Evolutionary conservation across 164 flowering plant genomes (phyloP).

Genomic region (Chimonanthus salicifolius): DNA sequence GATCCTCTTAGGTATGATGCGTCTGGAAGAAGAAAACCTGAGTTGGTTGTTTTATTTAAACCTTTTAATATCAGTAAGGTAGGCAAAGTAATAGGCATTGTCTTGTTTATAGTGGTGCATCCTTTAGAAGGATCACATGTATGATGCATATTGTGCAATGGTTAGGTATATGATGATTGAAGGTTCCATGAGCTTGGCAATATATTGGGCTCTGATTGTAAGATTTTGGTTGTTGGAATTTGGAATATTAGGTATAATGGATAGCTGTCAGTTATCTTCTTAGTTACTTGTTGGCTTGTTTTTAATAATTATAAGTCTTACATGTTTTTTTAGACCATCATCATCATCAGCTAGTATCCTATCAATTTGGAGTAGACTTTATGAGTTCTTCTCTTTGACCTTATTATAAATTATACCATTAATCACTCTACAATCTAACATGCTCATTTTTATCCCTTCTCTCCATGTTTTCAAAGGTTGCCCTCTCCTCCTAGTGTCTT

Average conservation of each 20-base stretch:
- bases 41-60: no score
- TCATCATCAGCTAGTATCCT: no score
- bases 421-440: no score
- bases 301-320: no score
- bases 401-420: no score
- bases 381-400: no score
- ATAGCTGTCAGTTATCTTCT: neutral
- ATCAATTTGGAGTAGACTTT: no score
- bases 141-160: neutral
- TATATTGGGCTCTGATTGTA: neutral
- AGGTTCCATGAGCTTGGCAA: neutral
- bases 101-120: neutral
- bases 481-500: no score
- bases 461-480: no score
- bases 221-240: neutral
- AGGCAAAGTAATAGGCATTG: neutral
- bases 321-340: no score
- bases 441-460: no score
- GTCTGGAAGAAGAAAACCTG: neutral
- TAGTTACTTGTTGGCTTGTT: no score
- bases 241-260: neutral
- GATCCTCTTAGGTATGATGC: constrained; percentile 76
- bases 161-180: neutral
- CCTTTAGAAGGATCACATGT: neutral
- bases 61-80: neutral